Base-by-base conservation (phyloP, 2,329 filamentous ascomycete genomes). In the Phoma sp. region DNA sequence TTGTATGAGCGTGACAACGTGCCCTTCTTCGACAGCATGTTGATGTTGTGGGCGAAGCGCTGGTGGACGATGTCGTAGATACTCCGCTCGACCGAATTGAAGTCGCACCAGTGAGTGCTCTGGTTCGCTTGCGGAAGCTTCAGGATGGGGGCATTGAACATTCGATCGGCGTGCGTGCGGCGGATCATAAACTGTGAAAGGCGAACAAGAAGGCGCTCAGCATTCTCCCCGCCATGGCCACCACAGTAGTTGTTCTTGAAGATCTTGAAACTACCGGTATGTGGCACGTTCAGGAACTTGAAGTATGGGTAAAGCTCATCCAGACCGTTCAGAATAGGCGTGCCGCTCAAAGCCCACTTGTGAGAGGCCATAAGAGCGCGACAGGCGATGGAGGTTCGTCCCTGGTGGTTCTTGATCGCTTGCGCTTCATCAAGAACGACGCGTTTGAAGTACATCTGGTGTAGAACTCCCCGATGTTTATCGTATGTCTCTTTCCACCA, bases 381-480 rank as follows among this genome's bases (percentile, higher is more conserved):
- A 54, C 78, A 82, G 3, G 80, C 80, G 29, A 80, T 65, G 1
- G 76, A 78, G 0, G 78, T 82, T 4, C 71, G 67, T 1, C 66
- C 61, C 0, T 50, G 50, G 5, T 77, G 69, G 25, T 84, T 86
- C 56, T 85, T 86, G 55, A 87, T 84, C 0, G 61, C 61, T 42
- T 86, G 84, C 0, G 80, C 83, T 60, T 87, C 84, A 38, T 87
- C 84, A 0, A 87, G 70, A 1, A 87, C 77, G 3, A 87, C 55
- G 1, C 85, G 72, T 33, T 82, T 78, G 74, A 72, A 75, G 10
- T 51, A 30, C 40, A 72, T 68, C 9, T 61, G 51, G 40, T 75
- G 74, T 1, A 76, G 52, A 2, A 64, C 34, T 1, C 74, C 78
- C 3, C 77, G 64, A 0, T 74, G 40, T 0, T 65, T 55, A 1